Percentiles rank a stretch among this genome's conserved stretches.
Evolutionary conservation across 163 green algal genomes (phyloP).

Genomic region (Chlamydomonas reinhardtii): DNA sequence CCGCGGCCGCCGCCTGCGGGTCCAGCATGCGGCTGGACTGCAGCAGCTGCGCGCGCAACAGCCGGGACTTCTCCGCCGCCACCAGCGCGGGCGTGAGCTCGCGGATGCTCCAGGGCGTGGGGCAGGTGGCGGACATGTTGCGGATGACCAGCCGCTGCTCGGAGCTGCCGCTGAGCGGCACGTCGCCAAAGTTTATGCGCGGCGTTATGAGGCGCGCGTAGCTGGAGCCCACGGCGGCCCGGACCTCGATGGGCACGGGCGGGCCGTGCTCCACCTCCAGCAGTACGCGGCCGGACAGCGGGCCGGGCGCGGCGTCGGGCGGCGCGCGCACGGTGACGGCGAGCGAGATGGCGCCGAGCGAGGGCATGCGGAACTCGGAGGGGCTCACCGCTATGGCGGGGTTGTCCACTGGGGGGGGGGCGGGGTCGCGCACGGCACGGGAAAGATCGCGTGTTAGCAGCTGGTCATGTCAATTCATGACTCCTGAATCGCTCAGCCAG

Average conservation of each 20-base stretch:
- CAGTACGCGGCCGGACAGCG: constrained; percentile 1
- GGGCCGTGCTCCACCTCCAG: constrained; percentile 44
- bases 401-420: not conserved
- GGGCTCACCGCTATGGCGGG: constrained; percentile 17
- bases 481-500: no score
- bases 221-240: constrained; percentile 43
- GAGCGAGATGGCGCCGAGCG: constrained; percentile 9
- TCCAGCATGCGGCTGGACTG: constrained; percentile 42
- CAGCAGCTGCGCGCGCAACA: constrained; percentile 37
- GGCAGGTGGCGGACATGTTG: constrained; percentile 55
- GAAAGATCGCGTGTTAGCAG: no score
- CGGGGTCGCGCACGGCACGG: no score
- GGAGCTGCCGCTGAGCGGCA: constrained; percentile 41
- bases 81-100: constrained; percentile 46
- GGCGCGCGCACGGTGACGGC: constrained; percentile 27
- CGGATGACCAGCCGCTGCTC: constrained; percentile 47
- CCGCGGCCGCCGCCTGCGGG: constrained; percentile 18
- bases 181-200: constrained; percentile 68
- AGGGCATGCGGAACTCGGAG: constrained; percentile 9
- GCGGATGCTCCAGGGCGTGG: constrained; percentile 56
- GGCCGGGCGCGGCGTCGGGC: constrained; percentile 1
- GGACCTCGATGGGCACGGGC: constrained; percentile 32
- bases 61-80: constrained; percentile 29
- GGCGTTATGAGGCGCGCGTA: constrained; percentile 51
- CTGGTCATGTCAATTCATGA: no score